A percentile compares a stretch with the other conserved stretches of the same genome.
Conservation (phyloP, 2,329 filamentous ascomycete genomes). For the Penicillium italicum region DNA sequence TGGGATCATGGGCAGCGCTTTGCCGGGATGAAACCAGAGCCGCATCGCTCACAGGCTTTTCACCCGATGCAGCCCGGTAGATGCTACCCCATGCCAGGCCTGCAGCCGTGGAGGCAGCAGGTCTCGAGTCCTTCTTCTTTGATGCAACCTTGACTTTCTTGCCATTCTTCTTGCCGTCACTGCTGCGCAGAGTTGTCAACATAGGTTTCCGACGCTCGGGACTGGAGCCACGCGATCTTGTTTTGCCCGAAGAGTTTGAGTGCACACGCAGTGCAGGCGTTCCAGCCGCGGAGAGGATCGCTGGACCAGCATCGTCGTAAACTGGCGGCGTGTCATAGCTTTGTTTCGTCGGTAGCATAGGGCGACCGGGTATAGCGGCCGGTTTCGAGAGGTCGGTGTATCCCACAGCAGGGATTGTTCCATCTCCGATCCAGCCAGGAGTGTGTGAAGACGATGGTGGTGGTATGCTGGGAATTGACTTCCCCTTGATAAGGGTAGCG, state of each 20-base stretch:
- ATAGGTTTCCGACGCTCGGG: conserved; percentile 59
- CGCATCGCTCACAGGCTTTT: conserved; percentile 29
- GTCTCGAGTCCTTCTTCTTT: conserved; percentile 45
- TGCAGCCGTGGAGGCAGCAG: conserved; percentile 60
- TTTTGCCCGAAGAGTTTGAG: conserved; percentile 35
- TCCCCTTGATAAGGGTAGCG: conserved; percentile 28
- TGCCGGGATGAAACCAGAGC: conserved; percentile 30
- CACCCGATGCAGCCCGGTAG: conserved; percentile 25
- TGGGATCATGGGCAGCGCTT: conserved; percentile 27
- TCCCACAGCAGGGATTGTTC: conserved; percentile 74
- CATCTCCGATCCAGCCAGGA: conserved; percentile 68
- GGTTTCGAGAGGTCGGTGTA: conserved; percentile 80
- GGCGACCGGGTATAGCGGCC: conserved; percentile 53
- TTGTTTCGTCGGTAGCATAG: conserved; percentile 18
- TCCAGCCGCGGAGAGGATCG: conserved; percentile 11
- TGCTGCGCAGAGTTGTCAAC: conserved; percentile 53
- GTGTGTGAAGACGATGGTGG: conserved; percentile 24
- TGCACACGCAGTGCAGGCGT: conserved; percentile 25
- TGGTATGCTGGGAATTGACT: conserved; percentile 17
- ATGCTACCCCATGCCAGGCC: conserved; percentile 57
- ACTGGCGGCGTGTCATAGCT: conserved; percentile 21
- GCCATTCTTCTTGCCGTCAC: conserved; percentile 45
- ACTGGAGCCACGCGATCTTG: conserved; percentile 56
- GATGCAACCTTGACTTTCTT: conserved; percentile 40
- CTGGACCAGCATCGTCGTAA: conserved; percentile 12